These are phyloP conservation scores for Phytophthora ramorum DNA, from an alignment of 352 stramenopile genomes.

Conservation along the genomic window DNA sequence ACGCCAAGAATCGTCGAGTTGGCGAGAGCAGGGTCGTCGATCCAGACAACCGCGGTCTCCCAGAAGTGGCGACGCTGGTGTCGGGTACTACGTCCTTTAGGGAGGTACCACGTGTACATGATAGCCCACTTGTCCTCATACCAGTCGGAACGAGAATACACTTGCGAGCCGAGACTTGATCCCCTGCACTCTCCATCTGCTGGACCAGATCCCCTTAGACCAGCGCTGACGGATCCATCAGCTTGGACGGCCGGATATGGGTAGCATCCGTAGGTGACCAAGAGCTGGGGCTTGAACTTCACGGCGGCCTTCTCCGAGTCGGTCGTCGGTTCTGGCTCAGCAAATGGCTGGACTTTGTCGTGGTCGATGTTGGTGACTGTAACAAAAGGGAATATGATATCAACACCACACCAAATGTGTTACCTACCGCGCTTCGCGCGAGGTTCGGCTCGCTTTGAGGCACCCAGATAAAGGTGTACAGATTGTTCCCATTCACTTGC, in stretches of 20 bases:
- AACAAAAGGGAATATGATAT: no score
- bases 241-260: conserved; percentile 17
- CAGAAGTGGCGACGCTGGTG: conserved; percentile 37
- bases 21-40: conserved; percentile 30
- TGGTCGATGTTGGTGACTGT: conserved; percentile 33
- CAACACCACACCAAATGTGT: no score
- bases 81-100: conserved; percentile 18
- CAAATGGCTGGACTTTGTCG: conserved; percentile 20
- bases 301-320: conserved; percentile 19
- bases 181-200: conserved; percentile 10
- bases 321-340: conserved; percentile 2
- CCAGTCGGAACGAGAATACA: conserved; percentile 25
- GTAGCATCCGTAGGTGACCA: conserved; percentile 13
- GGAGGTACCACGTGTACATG: conserved; percentile 51
- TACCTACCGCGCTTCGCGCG: no score
- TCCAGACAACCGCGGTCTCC: conserved; percentile 50
- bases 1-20: conserved; percentile 27
- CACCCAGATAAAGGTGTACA: no score
- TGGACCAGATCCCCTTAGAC: not conserved
- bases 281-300: conserved; percentile 19
- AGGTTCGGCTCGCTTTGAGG: no score
- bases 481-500: no score
- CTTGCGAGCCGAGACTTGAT: conserved; percentile 21
- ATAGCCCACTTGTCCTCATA: conserved; percentile 22
- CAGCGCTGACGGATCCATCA: conserved; percentile 2